A percentile compares a stretch with the other conserved stretches of the same genome.
Conservation (phyloP, 106 monocot species). For the Allium sativum region DNA sequence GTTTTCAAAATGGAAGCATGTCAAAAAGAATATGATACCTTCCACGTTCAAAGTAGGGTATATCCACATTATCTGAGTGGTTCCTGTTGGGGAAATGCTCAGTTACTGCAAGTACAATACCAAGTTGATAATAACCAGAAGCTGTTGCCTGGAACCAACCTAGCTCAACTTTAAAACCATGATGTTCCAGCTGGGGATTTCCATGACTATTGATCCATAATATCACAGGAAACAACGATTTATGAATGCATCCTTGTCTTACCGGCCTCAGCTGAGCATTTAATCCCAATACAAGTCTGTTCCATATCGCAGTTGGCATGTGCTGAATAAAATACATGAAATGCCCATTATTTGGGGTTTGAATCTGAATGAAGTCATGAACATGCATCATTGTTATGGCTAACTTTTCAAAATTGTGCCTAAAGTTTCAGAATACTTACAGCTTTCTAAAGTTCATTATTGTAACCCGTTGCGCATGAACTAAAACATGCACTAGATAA, state of each 20-base stretch:
- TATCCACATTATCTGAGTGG: slow-evolving; percentile 26
- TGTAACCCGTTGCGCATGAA: too few species aligned
- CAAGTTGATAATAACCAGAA: slow-evolving; percentile 91
- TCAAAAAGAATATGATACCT: too few species aligned
- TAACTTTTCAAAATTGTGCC: too few species aligned
- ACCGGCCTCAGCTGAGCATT: slow-evolving; percentile 84
- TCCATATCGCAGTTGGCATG: slow-evolving; percentile 71
- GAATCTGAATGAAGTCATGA: neutral
- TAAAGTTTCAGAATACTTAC: too few species aligned
- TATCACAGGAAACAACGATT: slow-evolving; percentile 40
- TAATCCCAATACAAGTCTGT: slow-evolving; percentile 64
- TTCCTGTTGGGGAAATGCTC: slow-evolving; percentile 30
- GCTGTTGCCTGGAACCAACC: slow-evolving; percentile 93
- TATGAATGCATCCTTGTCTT: slow-evolving; percentile 49
- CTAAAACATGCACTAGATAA: too few species aligned
- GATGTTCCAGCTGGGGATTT: slow-evolving; percentile 57
- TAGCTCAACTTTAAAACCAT: slow-evolving; percentile 61
- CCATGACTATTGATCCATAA: slow-evolving; percentile 67
- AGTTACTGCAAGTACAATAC: slow-evolving; percentile 46
- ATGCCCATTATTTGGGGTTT: neutral
- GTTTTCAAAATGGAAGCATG: too few species aligned
- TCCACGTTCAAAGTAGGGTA: neutral
- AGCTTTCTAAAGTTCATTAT: too few species aligned
- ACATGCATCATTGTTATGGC: too few species aligned
- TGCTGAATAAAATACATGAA: slow-evolving; percentile 32